Conservation (phyloP, 2,329 filamentous ascomycete species). For the Microcyclospora tardicrescens region DNA sequence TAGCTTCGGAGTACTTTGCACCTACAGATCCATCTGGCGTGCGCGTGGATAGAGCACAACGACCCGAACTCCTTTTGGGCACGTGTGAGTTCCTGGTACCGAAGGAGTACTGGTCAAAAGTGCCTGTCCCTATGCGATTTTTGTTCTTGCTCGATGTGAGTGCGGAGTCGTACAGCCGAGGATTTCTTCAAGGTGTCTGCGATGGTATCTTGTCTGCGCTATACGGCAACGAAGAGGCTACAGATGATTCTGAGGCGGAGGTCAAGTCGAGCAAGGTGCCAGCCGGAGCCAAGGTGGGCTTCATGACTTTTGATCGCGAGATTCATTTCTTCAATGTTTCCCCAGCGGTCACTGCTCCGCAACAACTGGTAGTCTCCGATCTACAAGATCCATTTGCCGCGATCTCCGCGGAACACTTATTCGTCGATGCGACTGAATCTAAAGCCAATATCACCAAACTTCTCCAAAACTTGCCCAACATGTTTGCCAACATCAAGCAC, state of each 20-base stretch:
- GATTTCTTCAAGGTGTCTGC: conserved; percentile 80
- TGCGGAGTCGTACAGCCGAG: conserved; percentile 80
- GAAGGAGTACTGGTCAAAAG: conserved; percentile 96
- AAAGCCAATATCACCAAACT: conserved; percentile 78
- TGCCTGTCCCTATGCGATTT: conserved; percentile 76
- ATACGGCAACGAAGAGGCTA: conserved; percentile 54
- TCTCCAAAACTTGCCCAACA: conserved; percentile 65
- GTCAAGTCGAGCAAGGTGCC: conserved; percentile 48
- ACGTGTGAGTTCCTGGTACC: conserved; percentile 95
- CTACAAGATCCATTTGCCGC: conserved; percentile 94
- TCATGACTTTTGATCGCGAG: conserved; percentile 91
- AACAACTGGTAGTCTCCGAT: conserved; percentile 98
- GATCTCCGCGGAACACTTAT: conserved; percentile 67
- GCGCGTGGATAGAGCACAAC: conserved; percentile 73
- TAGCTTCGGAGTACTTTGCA: conserved; percentile 80
- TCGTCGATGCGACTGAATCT: conserved; percentile 87
- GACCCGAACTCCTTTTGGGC: conserved; percentile 78
- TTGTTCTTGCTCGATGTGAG: conserved; percentile 90
- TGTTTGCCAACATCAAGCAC: conserved; percentile 81
- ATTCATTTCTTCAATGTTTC: conserved; percentile 97
- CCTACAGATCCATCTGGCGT: conserved; percentile 78
- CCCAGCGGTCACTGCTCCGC: conserved; percentile 65
- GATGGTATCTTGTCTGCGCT: conserved; percentile 75
- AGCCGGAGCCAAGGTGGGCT: conserved; percentile 73
- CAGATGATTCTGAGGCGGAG: conserved; percentile 32